A percentile compares a stretch with the other conserved stretches of the same genome.
Evolutionary conservation across 179 eudicot species (phyloP).

Genomic region (Actinidia arguta): DNA sequence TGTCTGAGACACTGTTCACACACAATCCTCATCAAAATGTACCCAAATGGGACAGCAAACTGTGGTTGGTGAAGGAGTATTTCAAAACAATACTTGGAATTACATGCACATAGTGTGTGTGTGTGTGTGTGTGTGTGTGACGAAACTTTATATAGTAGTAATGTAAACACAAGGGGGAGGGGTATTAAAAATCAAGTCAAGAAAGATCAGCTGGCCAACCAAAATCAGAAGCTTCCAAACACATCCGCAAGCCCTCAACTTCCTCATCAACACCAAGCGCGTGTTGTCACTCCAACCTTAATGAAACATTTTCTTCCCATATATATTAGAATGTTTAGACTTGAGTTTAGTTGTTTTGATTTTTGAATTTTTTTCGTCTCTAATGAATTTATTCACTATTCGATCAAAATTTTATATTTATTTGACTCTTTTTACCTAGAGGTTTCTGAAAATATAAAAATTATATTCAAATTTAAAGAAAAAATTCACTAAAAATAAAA

Average conservation of each 20-base stretch:
- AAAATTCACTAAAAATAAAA: too few species aligned
- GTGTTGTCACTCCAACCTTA: neutral
- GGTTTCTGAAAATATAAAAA: neutral
- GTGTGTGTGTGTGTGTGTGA: neutral
- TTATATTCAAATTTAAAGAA: neutral
- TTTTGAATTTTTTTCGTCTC: too few species aligned
- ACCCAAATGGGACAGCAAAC: conserved; percentile 9
- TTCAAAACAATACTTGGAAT: neutral
- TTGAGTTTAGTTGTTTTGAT: too few species aligned
- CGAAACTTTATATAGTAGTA: neutral
- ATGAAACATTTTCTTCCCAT: too few species aligned
- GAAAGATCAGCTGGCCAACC: conserved; percentile 27
- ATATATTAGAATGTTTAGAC: too few species aligned
- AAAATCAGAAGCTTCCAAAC: conserved; percentile 17
- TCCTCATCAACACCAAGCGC: neutral
- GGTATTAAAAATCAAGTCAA: conserved; percentile 15
- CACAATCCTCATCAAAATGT: neutral
- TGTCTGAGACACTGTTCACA: neutral
- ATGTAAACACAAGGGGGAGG: neutral
- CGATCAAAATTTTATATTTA: too few species aligned
- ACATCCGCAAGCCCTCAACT: neutral
- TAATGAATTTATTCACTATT: too few species aligned
- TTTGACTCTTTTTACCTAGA: too few species aligned
- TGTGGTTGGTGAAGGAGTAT: conserved; percentile 12
- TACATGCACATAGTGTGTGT: too few species aligned